Base-by-base conservation (phyloP, 352 stramenopile species). In the Pythium volutum region DNA sequence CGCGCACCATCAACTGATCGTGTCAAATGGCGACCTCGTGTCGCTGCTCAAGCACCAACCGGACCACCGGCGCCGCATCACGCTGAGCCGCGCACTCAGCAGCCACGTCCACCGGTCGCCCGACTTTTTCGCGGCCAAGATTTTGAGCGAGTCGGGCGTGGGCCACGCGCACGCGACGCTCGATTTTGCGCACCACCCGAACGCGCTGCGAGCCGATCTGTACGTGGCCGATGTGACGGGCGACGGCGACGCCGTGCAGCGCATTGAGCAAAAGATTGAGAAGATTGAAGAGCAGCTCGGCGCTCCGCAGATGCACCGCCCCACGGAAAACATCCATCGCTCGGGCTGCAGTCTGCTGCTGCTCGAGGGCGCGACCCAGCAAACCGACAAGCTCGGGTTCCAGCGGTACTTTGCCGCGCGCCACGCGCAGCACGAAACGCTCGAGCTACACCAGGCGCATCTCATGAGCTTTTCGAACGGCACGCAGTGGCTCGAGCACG, bases 401-500 rank as follows among this genome's bases (percentile, higher is more conserved):
- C 80, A 90, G 36, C 73, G 74, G 53, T 93, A 93, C 54, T 81
- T 85, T 10, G 77, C 71, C 2, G 57, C 71, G 14, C 73, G 76
- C 25, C 79, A 93, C 34, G 51, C 63, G 12, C 69, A 86, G 25
- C 81, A 93, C 55, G 77, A 75, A 31, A 74, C 76, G 4, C 68
- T 77, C 26, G 59, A 54, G 7, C 61, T 93, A 15, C 75, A 93
- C 29, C 84, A 93, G 68, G 79, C 76, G 11, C 84, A 93, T 41
- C 66, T 91, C 25, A 70, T 89, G 46, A 85, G 71, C 49, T 93
- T 85, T 55, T 85, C 87, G 71, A 90, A 89, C 49, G 79, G 81
- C 4, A 46, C 70, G 16, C 57, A 84, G 47, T 93, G 84, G 84
- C 81, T 88, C 33, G 74, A 88, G 11, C 73, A 90, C 36, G 78